Conservation (phyloP, 108 stramenopile genomes). For the Seminavis robusta region DNA sequence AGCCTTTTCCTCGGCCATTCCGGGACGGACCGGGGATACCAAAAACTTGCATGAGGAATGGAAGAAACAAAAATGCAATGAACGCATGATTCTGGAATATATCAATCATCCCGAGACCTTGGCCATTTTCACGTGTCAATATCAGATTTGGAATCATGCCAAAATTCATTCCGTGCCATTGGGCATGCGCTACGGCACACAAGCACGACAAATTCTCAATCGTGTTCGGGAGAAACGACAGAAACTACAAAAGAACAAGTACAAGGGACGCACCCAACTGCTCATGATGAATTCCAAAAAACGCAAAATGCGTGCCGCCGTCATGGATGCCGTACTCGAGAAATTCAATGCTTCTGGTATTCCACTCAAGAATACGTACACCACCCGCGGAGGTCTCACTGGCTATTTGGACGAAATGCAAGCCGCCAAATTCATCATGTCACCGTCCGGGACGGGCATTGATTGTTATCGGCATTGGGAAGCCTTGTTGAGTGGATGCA, state of each 20-base stretch:
- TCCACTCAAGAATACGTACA: too few species aligned
- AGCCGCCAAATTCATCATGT: slow-evolving; percentile 41
- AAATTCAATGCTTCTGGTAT: too few species aligned
- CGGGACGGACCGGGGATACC: too few species aligned
- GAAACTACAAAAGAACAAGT: too few species aligned
- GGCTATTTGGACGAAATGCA: slow-evolving; percentile 18
- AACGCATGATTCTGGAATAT: too few species aligned
- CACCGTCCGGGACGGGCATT: slow-evolving; percentile 51
- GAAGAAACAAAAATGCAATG: too few species aligned
- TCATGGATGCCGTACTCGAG: slow-evolving; percentile 29
- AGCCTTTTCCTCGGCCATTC: slow-evolving; percentile 29
- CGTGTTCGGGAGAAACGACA: too few species aligned
- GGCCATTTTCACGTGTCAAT: slow-evolving; percentile 40
- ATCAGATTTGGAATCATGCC: slow-evolving; percentile 45
- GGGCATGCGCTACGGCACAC: too few species aligned
- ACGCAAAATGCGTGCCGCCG: slow-evolving; percentile 10
- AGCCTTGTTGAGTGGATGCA: slow-evolving; percentile 28
- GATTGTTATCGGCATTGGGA: slow-evolving; percentile 59
- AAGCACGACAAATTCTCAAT: too few species aligned
- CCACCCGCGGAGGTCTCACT: too few species aligned
- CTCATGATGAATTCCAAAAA: slow-evolving; percentile 34
- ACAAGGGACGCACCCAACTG: slow-evolving; percentile 19
- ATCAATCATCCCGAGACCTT: slow-evolving; percentile 34
- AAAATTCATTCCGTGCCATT: slow-evolving; percentile 48
- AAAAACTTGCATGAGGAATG: too few species aligned